Percentiles rank a stretch among this genome's conserved stretches.
phyloP scores from a whole-genome alignment of 2,329 filamentous ascomycete genomes.

The Colletotrichum abscissum region DNA sequence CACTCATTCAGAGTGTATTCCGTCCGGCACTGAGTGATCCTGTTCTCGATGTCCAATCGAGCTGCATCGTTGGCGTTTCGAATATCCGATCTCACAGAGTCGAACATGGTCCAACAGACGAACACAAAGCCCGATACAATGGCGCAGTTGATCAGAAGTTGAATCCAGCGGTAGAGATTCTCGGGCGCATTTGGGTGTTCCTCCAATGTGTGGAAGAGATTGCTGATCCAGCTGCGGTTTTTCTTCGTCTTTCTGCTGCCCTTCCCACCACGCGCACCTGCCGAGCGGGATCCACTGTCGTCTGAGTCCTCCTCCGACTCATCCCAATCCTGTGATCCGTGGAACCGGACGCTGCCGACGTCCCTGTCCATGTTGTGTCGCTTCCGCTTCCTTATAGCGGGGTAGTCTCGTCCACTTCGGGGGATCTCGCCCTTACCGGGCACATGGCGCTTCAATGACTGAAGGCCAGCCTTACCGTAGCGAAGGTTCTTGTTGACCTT shows the following conservation, averaged over 20 bases:
- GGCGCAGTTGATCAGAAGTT: slow-evolving; percentile 72
- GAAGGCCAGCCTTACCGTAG: slow-evolving; percentile 52
- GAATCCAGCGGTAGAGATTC: slow-evolving; percentile 69
- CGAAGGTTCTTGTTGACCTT: slow-evolving; percentile 59
- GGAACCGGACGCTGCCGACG: slow-evolving; percentile 60
- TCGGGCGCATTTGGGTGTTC: slow-evolving; percentile 69
- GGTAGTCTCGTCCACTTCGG: slow-evolving; percentile 54
- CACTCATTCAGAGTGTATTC: slow-evolving; percentile 84
- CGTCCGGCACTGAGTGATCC: slow-evolving; percentile 79
- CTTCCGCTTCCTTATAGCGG: slow-evolving; percentile 63
- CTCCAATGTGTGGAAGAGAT: slow-evolving; percentile 62
- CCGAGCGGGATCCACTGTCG: slow-evolving; percentile 47
- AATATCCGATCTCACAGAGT: slow-evolving; percentile 80
- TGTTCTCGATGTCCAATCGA: slow-evolving; percentile 74
- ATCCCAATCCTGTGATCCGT: slow-evolving; percentile 53
- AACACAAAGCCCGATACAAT: slow-evolving; percentile 69
- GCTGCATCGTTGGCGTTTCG: slow-evolving; percentile 76
- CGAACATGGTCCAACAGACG: slow-evolving; percentile 72
- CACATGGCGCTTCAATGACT: slow-evolving; percentile 53
- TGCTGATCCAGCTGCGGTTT: slow-evolving; percentile 51
- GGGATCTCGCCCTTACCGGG: slow-evolving; percentile 75
- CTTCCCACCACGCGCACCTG: slow-evolving; percentile 17
- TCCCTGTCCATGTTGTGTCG: slow-evolving; percentile 63
- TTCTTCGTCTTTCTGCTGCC: slow-evolving; percentile 33
- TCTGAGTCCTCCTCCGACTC: slow-evolving; percentile 64